Conservation (phyloP, 805 yeast genomes). For the Novakomyces olei region DNA sequence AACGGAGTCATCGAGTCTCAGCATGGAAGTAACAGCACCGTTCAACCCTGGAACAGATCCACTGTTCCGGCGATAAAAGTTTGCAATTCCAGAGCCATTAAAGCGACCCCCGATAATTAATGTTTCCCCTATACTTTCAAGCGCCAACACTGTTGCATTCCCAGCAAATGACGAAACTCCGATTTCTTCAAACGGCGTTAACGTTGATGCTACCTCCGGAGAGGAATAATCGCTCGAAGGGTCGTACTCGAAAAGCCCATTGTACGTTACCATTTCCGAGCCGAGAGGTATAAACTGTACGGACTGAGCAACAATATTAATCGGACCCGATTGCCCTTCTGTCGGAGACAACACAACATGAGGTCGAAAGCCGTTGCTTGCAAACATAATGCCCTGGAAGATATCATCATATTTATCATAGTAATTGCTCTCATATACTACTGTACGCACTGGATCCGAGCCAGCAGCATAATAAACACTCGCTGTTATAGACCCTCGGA, state of each 20-base stretch:
- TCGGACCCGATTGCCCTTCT: constrained; percentile 10
- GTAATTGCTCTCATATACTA: constrained; percentile 61
- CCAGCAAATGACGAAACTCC: too few relatives aligned
- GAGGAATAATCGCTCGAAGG: constrained; percentile 47
- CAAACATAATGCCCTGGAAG: constrained; percentile 44
- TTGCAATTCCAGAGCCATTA: too few relatives aligned
- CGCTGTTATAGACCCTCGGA: constrained; percentile 61
- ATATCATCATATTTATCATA: constrained; percentile 60
- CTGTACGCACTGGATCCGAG: constrained; percentile 17
- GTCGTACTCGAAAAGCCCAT: constrained; percentile 69
- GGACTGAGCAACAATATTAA: constrained; percentile 10
- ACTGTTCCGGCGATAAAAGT: too few relatives aligned
- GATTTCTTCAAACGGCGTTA: constrained; percentile 9
- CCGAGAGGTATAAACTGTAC: constrained; percentile 14
- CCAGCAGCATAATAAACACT: constrained; percentile 33
- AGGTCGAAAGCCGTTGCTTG: constrained; percentile 19
- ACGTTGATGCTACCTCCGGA: too few relatives aligned
- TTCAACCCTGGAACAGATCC: constrained; percentile 22
- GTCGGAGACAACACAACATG: constrained; percentile 24
- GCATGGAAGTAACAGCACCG: constrained; percentile 19
- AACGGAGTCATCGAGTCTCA: constrained; percentile 16
- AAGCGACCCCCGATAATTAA: too few relatives aligned
- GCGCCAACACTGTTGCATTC: too few relatives aligned
- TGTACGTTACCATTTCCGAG: constrained; percentile 17
- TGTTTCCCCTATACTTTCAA: too few relatives aligned